Conservation (phyloP, 179 eudicot genomes). For the Vitellaria paradoxa region DNA sequence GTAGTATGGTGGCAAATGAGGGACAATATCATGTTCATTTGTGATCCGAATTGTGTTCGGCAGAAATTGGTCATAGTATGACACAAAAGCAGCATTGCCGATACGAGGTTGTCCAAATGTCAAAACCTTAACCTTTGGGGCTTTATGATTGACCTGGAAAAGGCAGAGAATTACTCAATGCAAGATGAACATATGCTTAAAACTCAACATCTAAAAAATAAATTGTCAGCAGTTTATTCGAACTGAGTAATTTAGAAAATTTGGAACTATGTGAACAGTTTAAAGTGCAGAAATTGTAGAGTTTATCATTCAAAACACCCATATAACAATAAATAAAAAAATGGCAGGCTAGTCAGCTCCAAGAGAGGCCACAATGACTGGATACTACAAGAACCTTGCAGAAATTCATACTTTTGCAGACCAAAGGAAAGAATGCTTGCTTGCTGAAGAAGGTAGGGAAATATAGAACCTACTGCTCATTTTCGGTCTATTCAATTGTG, state of each 20-base stretch:
- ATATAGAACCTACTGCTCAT: neutral
- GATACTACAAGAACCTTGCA: neutral
- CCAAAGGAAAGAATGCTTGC: neutral
- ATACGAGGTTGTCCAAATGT: slow-evolving; percentile 96
- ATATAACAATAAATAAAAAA: neutral
- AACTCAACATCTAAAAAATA: neutral
- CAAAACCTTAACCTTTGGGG: slow-evolving; percentile 59
- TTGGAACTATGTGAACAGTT: neutral
- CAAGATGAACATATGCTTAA: slow-evolving; percentile 1
- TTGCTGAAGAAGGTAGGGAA: neutral
- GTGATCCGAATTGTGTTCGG: slow-evolving; percentile 91
- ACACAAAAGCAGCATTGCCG: slow-evolving; percentile 85
- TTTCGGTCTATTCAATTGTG: too few species aligned
- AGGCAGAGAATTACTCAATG: slow-evolving; percentile 17
- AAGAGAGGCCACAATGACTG: neutral
- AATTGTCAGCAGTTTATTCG: neutral
- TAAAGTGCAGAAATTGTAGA: neutral
- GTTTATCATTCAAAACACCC: neutral
- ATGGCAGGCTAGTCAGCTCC: neutral
- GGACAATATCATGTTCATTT: slow-evolving; percentile 87
- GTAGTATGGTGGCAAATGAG: slow-evolving; percentile 95
- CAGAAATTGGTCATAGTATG: slow-evolving; percentile 54
- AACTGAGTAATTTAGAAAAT: neutral
- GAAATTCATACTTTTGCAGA: neutral
- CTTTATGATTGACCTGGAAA: slow-evolving; percentile 58